These are phyloP conservation scores for Narthecium ossifragum DNA, from an alignment of 106 monocot species.

Conservation along the genomic window DNA sequence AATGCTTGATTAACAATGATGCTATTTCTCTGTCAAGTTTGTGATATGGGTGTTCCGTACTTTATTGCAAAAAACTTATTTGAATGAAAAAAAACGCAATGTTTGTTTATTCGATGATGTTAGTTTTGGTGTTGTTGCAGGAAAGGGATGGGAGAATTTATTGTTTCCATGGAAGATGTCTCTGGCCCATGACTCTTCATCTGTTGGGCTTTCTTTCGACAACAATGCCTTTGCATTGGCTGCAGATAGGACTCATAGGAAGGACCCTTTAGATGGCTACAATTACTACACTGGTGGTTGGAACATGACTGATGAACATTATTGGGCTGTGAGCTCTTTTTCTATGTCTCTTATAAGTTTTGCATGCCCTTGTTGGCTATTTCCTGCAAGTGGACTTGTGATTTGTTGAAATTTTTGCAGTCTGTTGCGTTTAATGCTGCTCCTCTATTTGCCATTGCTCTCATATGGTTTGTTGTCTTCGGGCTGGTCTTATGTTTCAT, in stretches of 20 bases:
- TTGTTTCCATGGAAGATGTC: conserved; percentile 31
- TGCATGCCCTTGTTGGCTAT: background rate
- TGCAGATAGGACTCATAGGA: conserved; percentile 55
- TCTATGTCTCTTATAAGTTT: background rate
- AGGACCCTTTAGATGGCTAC: conserved; percentile 57
- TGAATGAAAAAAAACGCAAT: background rate
- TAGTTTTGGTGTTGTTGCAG: too few species aligned
- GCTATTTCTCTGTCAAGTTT: background rate
- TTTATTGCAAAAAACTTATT: background rate
- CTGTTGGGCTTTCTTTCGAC: background rate
- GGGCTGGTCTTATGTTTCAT: conserved; percentile 44
- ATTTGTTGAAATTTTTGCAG: conserved; percentile 20
- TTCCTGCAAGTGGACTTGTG: background rate
- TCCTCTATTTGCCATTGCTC: conserved; percentile 41
- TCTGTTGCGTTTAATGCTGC: conserved; percentile 59
- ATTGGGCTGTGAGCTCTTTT: conserved; percentile 70
- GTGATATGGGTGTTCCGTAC: background rate
- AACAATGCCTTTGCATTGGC: conserved; percentile 61
- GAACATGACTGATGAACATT: conserved; percentile 83
- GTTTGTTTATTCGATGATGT: background rate
- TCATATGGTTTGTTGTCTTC: conserved; percentile 61
- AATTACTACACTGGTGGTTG: conserved; percentile 74
- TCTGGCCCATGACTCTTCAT: conserved; percentile 9
- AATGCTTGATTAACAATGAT: background rate
- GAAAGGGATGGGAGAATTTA: background rate